Evolutionary conservation across 805 yeast genomes (phyloP).

Genomic region (Kurtzmaniella cleridarum): DNA sequence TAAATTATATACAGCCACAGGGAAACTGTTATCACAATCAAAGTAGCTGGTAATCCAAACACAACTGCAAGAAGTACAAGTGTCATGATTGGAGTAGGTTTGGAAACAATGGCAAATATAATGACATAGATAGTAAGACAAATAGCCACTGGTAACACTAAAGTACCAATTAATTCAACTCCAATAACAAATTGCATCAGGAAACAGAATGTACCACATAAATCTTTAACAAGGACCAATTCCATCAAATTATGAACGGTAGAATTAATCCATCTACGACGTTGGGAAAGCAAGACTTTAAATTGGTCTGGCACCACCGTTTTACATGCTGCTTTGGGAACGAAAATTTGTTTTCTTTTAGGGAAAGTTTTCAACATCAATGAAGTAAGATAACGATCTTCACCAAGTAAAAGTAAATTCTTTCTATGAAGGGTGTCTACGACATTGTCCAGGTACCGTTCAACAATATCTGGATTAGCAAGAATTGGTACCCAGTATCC

Average conservation of each 20-base stretch:
- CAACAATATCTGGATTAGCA: constrained; percentile 91
- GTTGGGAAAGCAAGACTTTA: constrained; percentile 75
- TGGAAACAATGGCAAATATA: constrained; percentile 59
- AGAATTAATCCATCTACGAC: constrained; percentile 96
- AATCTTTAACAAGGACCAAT: constrained; percentile 72
- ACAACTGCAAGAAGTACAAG: constrained; percentile 70
- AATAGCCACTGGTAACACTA: constrained; percentile 86
- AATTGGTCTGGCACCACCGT: constrained; percentile 85
- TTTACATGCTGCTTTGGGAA: constrained; percentile 88
- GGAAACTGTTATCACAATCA: constrained; percentile 78
- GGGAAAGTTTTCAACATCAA: constrained; percentile 88
- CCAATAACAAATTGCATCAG: constrained; percentile 90
- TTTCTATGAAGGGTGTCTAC: constrained; percentile 80
- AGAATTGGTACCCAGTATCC: constrained; percentile 88
- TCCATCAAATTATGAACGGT: constrained; percentile 92
- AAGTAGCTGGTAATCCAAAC: constrained; percentile 78
- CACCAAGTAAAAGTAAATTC: constrained; percentile 81
- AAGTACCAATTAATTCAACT: constrained; percentile 80
- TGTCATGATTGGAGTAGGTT: constrained; percentile 74
- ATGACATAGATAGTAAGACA: constrained; percentile 77
- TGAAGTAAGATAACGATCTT: constrained; percentile 80
- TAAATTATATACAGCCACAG: constrained; percentile 67
- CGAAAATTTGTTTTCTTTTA: constrained; percentile 77
- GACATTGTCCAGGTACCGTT: constrained; percentile 82
- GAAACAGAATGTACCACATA: constrained; percentile 92